Base-by-base conservation (phyloP, 169 alveolate species). In the Plasmodium fragile region DNA sequence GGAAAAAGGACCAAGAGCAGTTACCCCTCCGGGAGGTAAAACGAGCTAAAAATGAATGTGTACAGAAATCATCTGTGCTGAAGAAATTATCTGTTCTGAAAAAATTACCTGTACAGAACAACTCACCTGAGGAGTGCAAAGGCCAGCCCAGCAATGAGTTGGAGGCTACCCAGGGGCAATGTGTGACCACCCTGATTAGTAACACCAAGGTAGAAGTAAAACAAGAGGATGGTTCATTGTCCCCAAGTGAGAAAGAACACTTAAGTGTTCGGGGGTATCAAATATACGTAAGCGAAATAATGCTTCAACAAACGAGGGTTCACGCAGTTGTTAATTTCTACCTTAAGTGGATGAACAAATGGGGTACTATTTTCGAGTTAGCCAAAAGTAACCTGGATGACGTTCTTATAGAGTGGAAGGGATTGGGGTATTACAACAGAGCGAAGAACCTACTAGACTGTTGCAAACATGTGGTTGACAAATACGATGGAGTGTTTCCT, bases 291-390 rank as follows among this genome's bases (percentile, higher is more conserved):
- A 92, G 96, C 77, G 97, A 95, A 80, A 95, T 95, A 41, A 95
- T 95, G 97, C 87, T 95, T 59, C 97, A 95, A 52, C 97, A 95
- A 73, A 95, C 97, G 41, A 95, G 93, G 71, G 97, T 93, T 18
- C 41, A 69, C 53, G 80, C 96, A 1, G 97, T 94, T 8, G 77
- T 93, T 30, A 78, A 71, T 43, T 95, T 65, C 90, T 95, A 94
- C 92, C 43, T 82, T 11, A 75, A 65, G 39, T 95, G 97, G 97
- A 92, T 94, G 95, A 70, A 73, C 25, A 94, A 90, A 77, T 94
- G 95, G 95, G 91, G 92, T 10, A 79, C 84, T 6, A 90, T 92
- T 28, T 70, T 78, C 25, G 84, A 84, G 6, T 82, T 94, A 5
- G 93, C 92, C 36, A 79, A 70, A 59, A 92, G 95, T 41, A 52